Evolutionary conservation across 1,284 basidiomycete species (phyloP).

Genomic region (Erythrobasidium hasegawianum): DNA sequence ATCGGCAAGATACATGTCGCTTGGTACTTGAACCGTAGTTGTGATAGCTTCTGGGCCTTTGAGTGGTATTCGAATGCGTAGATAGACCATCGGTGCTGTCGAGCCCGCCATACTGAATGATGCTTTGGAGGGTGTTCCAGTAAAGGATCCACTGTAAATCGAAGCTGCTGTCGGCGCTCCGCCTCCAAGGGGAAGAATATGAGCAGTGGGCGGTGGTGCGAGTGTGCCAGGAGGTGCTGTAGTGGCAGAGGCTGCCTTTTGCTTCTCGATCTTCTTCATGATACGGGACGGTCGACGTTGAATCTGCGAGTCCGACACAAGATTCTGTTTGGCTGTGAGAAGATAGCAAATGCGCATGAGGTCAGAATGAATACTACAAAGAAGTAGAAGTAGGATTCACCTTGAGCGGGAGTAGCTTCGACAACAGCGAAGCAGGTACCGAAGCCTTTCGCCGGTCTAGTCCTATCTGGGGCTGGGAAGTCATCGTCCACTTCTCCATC

Average conservation of each 20-base stretch:
- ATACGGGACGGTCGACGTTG: constrained; percentile 69
- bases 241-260: constrained; percentile 51
- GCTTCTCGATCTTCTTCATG: constrained; percentile 58
- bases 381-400: no score
- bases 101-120: constrained; percentile 20
- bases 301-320: constrained; percentile 68
- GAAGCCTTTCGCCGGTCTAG: constrained; percentile 78
- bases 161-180: constrained; percentile 12
- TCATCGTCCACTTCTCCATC: constrained; percentile 99
- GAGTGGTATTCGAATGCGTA: constrained; percentile 36
- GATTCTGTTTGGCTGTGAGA: constrained; percentile 84
- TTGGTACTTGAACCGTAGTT: constrained; percentile 54
- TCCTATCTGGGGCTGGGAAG: constrained; percentile 90
- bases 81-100: constrained; percentile 26
- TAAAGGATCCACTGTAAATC: constrained; percentile 16
- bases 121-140: constrained; percentile 20
- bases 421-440: constrained; percentile 70
- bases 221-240: constrained; percentile 46
- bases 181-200: constrained; percentile 9
- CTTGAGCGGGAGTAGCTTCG: constrained; percentile 65
- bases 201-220: constrained; percentile 43
- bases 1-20: constrained; percentile 95
- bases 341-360: no score
- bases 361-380: no score
- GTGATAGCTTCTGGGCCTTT: constrained; percentile 31